Base-by-base conservation (phyloP, 805 yeast species). In the Yarrowia bubula region DNA sequence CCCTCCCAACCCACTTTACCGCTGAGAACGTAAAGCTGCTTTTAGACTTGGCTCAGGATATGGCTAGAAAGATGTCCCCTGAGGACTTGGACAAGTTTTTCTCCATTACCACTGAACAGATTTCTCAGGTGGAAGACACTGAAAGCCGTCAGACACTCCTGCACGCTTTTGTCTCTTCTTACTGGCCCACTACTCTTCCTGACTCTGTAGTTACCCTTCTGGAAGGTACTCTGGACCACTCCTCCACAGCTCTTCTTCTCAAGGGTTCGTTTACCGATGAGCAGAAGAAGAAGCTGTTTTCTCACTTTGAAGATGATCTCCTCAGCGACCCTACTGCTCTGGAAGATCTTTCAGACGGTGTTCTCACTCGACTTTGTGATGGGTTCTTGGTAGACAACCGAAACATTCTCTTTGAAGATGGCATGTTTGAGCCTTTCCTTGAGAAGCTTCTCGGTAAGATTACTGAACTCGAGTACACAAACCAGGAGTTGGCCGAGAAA, bases 131-230 rank as follows among this genome's bases (percentile, higher is more conserved):
- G 61, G 61, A 55, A 15, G 61, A 55, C 32, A 38, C 37, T 11
- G 61, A 55, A 37, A 32, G 41, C 28, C 47, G 42, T 32, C 50
- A 58, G 43, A 58, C 42, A 32, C 51, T 58, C 28, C 22, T 58
- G 50, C 51, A 58, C n/a, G 64, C 64, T 15, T 44, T 58, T 44
- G 61, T 55, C 1, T 39, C 61, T 15, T 39, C 41, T 32, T 22
- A 58, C 33, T 58, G 64, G 64, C 64, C 64, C 13, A 44, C 64
- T 13, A 44, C 50, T 8, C 35, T 58, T 4, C 50, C 64, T 7
- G 64, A 58, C 33, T 43, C 64, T 8, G 51, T 58, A 6, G 64
- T 44, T 13, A 43, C 64, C 11, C 41, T 43, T 3, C 33, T 58
- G 7, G 51, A 58, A 13, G 50, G 42, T 7, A 58, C 41, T 43